phyloP scores from a whole-genome alignment of 306 rosid species.

The Trifolium fragiferum region DNA sequence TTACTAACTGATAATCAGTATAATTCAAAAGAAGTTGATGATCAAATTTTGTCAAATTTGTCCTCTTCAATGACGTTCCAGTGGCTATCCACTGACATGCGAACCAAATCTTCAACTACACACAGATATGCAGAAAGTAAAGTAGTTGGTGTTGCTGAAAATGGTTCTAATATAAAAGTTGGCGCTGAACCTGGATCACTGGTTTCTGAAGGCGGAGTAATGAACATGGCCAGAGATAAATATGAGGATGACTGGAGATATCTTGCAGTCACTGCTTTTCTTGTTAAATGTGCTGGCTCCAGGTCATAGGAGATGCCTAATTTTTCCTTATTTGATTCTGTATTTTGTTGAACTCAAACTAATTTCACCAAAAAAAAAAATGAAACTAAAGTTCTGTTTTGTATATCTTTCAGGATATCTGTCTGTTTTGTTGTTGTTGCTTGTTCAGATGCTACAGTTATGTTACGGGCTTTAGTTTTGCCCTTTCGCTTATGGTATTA shows the following conservation, averaged over 20 bases:
- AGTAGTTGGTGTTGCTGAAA: conserved; percentile 43
- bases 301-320: conserved; percentile 55
- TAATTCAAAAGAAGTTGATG: conserved; percentile 43
- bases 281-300: conserved; percentile 79
- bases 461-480: conserved; percentile 77
- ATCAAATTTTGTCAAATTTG: conserved; percentile 43
- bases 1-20: conserved; percentile 44
- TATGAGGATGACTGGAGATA: conserved; percentile 98
- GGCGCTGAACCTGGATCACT: conserved; percentile 47
- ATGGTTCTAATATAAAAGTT: conserved; percentile 41
- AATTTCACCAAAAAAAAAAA: not conserved
- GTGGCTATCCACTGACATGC: conserved; percentile 99
- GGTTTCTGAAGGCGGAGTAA: conserved; percentile 49
- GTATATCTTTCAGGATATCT: conserved; percentile 69
- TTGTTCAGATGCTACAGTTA: conserved; percentile 91
- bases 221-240: conserved; percentile 49
- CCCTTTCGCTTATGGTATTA: conserved; percentile 88
- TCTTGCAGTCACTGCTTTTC: conserved; percentile 92
- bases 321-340: conserved; percentile 34
- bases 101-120: conserved; percentile 61
- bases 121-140: conserved; percentile 47
- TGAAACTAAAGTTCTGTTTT: conserved; percentile 21
- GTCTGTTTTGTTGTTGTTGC: conserved; percentile 87
- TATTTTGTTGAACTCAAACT: conserved; percentile 31
- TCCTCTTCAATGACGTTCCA: conserved; percentile 79